phyloP scores from a whole-genome alignment of 2,329 filamentous ascomycete genomes.

The Apiospora phragmitis region DNA sequence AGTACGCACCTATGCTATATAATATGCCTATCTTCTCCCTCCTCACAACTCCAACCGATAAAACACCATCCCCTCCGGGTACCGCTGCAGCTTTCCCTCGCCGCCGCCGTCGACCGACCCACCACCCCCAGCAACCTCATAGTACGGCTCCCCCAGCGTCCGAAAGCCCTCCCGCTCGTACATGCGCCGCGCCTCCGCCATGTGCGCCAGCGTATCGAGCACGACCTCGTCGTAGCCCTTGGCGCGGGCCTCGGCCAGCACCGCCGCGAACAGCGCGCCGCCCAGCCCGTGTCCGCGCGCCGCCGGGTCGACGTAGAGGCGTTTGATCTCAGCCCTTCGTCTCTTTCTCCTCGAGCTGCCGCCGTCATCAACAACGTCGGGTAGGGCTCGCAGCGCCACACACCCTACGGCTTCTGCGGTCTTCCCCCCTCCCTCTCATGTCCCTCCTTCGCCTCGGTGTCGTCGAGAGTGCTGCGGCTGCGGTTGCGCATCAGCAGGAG shows the following conservation, averaged over 20 bases:
- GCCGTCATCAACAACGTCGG: neutral
- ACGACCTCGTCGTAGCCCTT: neutral
- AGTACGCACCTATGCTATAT: too few species aligned
- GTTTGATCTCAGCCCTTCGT: neutral
- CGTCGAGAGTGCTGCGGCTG: too few species aligned
- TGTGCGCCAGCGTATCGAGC: conserved; percentile 2
- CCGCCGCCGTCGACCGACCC: neutral
- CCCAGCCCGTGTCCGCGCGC: neutral
- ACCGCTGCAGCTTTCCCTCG: neutral
- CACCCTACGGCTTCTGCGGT: neutral
- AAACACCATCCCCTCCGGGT: conserved; percentile 1
- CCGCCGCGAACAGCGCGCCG: neutral
- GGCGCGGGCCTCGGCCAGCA: neutral
- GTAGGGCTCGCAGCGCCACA: neutral
- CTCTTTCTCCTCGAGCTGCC: neutral
- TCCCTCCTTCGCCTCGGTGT: too few species aligned
- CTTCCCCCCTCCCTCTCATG: neutral
- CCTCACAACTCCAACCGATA: neutral
- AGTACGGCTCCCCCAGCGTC: neutral
- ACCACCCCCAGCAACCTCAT: neutral
- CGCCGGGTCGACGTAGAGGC: conserved; percentile 7
- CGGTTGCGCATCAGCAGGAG: neutral
- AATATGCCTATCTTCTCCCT: too few species aligned
- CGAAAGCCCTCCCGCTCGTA: neutral
- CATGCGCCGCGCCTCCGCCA: neutral